Conservation (phyloP, 305 asterid species). For the Rubia peregrina region DNA sequence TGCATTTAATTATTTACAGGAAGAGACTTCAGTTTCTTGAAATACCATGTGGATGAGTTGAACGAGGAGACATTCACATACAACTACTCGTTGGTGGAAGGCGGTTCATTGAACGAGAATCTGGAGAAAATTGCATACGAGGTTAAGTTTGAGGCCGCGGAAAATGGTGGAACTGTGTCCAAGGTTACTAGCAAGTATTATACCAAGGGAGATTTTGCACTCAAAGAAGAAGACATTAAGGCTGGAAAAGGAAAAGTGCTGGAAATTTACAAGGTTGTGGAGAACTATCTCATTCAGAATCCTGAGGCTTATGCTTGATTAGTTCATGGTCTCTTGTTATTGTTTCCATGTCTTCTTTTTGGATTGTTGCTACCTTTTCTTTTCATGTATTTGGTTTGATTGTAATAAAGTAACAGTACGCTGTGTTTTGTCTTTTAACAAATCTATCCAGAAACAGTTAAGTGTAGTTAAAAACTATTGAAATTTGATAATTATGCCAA, state of each 20-base stretch:
- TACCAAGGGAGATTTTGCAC: constrained; percentile 21
- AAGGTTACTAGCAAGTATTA: constrained; percentile 32
- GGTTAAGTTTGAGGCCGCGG: constrained; percentile 27
- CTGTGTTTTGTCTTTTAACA: too few species aligned
- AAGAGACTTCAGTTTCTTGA: constrained; percentile 14
- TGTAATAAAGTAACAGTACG: too few species aligned
- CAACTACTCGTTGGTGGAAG: constrained; percentile 29
- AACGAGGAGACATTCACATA: constrained; percentile 24
- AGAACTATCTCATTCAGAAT: constrained; percentile 22
- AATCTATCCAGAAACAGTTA: too few species aligned
- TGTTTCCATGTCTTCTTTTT: too few species aligned
- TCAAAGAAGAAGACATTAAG: constrained; percentile 29
- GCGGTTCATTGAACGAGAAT: constrained; percentile 26
- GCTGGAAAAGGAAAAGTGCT: constrained; percentile 28
- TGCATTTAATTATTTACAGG: background rate
- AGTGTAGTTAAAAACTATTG: too few species aligned
- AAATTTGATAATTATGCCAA: too few species aligned
- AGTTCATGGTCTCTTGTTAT: too few species aligned
- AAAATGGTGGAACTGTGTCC: constrained; percentile 29
- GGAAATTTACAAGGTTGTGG: constrained; percentile 22
- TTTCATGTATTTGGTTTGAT: too few species aligned
- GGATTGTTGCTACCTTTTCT: too few species aligned
- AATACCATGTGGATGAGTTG: constrained; percentile 27
- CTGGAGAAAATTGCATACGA: constrained; percentile 31
- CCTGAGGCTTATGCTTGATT: constrained; percentile 25